A percentile compares a stretch with the other conserved stretches of the same genome.
phyloP scores from a whole-genome alignment of 116 monocot species.

The Posidonia oceanica region DNA sequence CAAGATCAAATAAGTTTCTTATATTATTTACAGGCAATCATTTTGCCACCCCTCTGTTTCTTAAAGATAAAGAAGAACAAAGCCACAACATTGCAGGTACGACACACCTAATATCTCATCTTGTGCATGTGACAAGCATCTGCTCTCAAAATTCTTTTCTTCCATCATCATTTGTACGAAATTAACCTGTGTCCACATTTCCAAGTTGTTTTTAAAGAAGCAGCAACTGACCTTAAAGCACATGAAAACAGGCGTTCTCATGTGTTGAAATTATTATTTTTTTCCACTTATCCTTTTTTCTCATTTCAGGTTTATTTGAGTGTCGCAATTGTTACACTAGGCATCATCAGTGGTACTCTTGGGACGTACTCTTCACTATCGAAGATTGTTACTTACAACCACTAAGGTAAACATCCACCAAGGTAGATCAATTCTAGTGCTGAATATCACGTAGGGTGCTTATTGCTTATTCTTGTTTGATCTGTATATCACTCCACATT shows the following conservation, averaged over 20 bases:
- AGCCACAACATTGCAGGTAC: slow-evolving; percentile 45
- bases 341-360: slow-evolving; percentile 29
- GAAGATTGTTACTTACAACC: not conserved
- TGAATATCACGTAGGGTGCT: not conserved
- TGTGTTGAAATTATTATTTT: too few relatives aligned
- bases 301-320: slow-evolving; percentile 28
- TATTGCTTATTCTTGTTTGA: not conserved
- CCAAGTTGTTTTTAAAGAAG: too few relatives aligned
- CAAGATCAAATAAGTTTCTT: not conserved
- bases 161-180: not conserved
- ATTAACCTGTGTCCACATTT: too few relatives aligned
- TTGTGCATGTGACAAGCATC: not conserved
- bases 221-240: too few relatives aligned
- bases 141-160: not conserved
- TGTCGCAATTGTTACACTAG: slow-evolving; percentile 21
- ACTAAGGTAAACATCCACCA: too few relatives aligned
- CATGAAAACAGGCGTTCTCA: too few relatives aligned
- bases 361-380: slow-evolving; percentile 56
- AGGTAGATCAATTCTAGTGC: not conserved
- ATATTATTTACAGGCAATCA: slow-evolving; percentile 42
- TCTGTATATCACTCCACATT: too few relatives aligned
- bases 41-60: slow-evolving; percentile 68
- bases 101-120: not conserved
- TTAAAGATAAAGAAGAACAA: slow-evolving; percentile 45
- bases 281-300: too few relatives aligned